Evolutionary conservation across 2,329 filamentous ascomycete species (phyloP).

Genomic region (Colletotrichum incanum): DNA sequence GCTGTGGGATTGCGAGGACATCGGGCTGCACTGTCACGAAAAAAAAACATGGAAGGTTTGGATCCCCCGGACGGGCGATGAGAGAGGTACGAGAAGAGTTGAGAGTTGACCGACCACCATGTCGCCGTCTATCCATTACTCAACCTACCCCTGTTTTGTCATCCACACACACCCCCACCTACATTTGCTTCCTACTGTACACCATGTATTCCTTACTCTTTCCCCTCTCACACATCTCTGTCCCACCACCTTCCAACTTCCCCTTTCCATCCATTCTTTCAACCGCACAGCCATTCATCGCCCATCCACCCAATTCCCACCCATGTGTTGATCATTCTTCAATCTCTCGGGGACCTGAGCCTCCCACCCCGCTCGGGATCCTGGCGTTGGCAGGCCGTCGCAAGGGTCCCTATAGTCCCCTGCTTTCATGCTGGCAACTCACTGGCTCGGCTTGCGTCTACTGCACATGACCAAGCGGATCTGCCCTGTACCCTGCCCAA

Average conservation of each 20-base stretch:
- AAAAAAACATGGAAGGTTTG: background rate
- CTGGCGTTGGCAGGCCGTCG: conserved; percentile 7
- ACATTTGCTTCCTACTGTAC: background rate
- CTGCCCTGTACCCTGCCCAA: conserved; percentile 7
- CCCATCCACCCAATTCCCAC: conserved; percentile 11
- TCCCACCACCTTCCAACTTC: background rate
- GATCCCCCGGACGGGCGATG: background rate
- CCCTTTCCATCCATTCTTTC: conserved; percentile 10
- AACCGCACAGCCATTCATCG: conserved; percentile 9
- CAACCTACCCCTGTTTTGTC: background rate
- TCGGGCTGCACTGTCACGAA: conserved; percentile 1
- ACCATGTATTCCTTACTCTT: background rate
- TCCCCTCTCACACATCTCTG: background rate
- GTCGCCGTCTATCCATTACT: background rate
- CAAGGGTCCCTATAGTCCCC: conserved; percentile 11
- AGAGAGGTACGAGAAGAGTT: background rate
- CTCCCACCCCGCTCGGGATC: conserved; percentile 12
- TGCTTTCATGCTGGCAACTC: background rate
- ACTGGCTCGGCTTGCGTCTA: conserved; percentile 6
- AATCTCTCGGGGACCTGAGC: conserved; percentile 21
- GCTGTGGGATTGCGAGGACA: conserved; percentile 1
- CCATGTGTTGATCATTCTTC: conserved; percentile 41
- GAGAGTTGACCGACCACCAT: background rate
- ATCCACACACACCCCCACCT: background rate
- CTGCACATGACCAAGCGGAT: conserved; percentile 7